phyloP scores from a whole-genome alignment of 768 basidiomycete species.

The Mycena polygramma region DNA sequence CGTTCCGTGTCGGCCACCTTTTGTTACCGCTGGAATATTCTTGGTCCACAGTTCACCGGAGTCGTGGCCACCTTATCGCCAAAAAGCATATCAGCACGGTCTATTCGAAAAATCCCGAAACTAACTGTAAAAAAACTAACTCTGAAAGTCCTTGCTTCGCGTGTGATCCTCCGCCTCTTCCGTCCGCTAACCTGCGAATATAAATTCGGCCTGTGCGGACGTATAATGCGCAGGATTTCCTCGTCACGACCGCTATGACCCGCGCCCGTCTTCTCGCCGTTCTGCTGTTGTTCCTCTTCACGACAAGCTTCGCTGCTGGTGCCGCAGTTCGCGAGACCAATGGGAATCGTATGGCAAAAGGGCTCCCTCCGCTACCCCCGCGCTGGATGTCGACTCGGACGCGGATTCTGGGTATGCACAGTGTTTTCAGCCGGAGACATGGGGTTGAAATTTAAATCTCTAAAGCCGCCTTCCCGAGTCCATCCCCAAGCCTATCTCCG shows the following conservation, averaged over 20 bases:
- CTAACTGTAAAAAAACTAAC: conserved; percentile 22
- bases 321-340: conserved; percentile 28
- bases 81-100: conserved; percentile 8
- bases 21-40: background rate
- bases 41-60: background rate
- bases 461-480: background rate
- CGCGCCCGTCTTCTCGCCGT: conserved; percentile 4
- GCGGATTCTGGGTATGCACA: background rate
- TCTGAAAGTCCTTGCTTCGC: conserved; percentile 17
- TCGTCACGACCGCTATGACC: conserved; percentile 3
- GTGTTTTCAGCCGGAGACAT: no score
- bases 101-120: conserved; percentile 28
- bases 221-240: background rate
- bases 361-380: conserved; percentile 22
- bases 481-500: background rate
- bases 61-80: conserved; percentile 6
- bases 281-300: background rate
- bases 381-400: conserved; percentile 26
- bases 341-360: conserved; percentile 24
- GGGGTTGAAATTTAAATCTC: background rate
- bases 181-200: conserved; percentile 11
- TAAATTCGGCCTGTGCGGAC: conserved; percentile 20
- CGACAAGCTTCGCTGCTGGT: background rate
- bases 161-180: conserved; percentile 30
- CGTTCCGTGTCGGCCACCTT: no score